These are phyloP conservation scores for Xylaria sp. DNA, from an alignment of 2,329 filamentous ascomycete species.

Conservation along the genomic window DNA sequence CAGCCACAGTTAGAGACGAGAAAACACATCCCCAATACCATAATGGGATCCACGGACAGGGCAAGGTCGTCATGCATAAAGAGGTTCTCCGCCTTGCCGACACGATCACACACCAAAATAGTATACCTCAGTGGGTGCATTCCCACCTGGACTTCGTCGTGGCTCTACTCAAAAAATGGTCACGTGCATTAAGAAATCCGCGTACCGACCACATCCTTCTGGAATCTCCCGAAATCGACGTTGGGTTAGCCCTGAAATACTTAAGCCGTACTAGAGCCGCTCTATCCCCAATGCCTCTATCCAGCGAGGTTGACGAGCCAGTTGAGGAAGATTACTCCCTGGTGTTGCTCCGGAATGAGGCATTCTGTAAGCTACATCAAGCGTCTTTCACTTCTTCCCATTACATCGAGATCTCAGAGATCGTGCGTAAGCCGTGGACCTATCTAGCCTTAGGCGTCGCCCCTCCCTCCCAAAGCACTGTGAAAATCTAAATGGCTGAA, in stretches of 20 bases:
- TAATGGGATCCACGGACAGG: no score
- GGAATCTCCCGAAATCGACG: no score
- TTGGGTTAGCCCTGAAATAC: no score
- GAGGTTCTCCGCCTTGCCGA: background rate
- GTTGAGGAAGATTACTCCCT: background rate
- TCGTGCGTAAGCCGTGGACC: background rate
- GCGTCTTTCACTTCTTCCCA: background rate
- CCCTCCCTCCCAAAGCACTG: background rate
- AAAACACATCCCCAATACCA: background rate
- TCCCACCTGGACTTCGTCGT: slow-evolving; percentile 4
- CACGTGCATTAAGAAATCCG: no score
- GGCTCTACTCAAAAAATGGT: background rate
- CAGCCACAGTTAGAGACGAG: background rate
- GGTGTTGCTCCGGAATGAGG: slow-evolving; percentile 3
- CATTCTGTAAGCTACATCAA: slow-evolving; percentile 9
- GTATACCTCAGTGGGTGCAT: background rate
- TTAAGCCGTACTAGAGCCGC: no score
- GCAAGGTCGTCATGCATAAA: background rate
- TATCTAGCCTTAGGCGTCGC: background rate
- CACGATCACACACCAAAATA: background rate
- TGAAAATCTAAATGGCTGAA: background rate
- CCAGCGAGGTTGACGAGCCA: background rate
- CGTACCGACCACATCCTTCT: no score
- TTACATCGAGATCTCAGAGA: background rate
- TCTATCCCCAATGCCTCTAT: no score